Conservation (phyloP, 2,329 filamentous ascomycete genomes). For the Rutstroemia sp. region DNA sequence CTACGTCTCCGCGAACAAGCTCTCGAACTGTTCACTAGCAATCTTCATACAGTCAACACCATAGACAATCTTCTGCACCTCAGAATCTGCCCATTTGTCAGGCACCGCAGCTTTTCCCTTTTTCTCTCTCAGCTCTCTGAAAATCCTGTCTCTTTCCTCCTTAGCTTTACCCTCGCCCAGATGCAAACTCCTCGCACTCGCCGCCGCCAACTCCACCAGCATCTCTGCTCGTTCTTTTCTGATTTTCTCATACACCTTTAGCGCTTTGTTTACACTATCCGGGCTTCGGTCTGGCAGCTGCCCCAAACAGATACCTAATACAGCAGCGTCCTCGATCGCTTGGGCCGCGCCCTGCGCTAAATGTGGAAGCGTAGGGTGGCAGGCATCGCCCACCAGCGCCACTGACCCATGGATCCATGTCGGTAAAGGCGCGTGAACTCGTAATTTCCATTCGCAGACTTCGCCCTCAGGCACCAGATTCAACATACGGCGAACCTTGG, state of each 20-base stretch:
- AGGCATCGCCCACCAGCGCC: constrained; percentile 55
- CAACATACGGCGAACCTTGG: constrained; percentile 50
- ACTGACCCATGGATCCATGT: constrained; percentile 51
- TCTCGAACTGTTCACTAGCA: too few species aligned
- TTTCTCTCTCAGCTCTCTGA: constrained; percentile 41
- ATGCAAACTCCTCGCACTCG: constrained; percentile 48
- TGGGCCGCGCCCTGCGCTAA: constrained; percentile 61
- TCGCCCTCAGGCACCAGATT: constrained; percentile 52
- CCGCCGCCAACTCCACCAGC: constrained; percentile 44
- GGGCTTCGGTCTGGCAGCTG: constrained; percentile 30
- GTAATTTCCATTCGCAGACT: constrained; percentile 58
- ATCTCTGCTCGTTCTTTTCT: constrained; percentile 46
- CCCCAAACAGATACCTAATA: constrained; percentile 46
- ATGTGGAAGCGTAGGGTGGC: constrained; percentile 62
- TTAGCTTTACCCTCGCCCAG: constrained; percentile 50
- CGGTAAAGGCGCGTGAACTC: constrained; percentile 48
- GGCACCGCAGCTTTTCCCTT: constrained; percentile 38
- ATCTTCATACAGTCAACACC: constrained; percentile 7
- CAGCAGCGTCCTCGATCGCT: constrained; percentile 60
- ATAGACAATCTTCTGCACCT: constrained; percentile 61
- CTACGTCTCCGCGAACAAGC: too few species aligned
- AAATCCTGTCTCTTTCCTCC: constrained; percentile 50
- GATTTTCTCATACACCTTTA: constrained; percentile 47
- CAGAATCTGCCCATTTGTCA: constrained; percentile 65
- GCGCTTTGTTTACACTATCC: constrained; percentile 38